Base-by-base conservation (phyloP, 2,329 filamentous ascomycete species). In the Arthroderma uncinatum region DNA sequence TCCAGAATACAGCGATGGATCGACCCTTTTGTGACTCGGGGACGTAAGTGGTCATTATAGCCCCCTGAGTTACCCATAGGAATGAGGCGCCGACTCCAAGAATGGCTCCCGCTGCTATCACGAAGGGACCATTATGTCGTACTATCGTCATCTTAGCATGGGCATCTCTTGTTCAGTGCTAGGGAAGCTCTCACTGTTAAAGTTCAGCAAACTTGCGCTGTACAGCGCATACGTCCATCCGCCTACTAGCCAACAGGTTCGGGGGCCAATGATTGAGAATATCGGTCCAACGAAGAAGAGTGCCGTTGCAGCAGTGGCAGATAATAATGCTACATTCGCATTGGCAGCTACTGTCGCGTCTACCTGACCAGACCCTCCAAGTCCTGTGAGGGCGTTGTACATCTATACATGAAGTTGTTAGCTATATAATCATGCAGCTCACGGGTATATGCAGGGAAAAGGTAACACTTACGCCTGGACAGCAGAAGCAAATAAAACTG, bases 401-500 rank as follows among this genome's bases (percentile, higher is more conserved):
- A 77, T 76, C 74, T 76, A 53, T n/a, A 25, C 1, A 30, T 39
- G 25, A 23, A 56, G 23, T 36, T 39, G 44, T 12, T 12, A 14
- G 36, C 16, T n/a, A 37, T 14, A 23, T 16, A n/a, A n/a, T n/a
- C n/a, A n/a, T n/a, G n/a, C n/a, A n/a, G n/a, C n/a, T n/a, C n/a
- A n/a, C n/a, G n/a, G n/a, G n/a, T n/a, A n/a, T n/a, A n/a, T n/a
- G n/a, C n/a, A n/a, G 14, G 28, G 6, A 40, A 16, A 33, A 19
- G n/a, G 9, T 30, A 64, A 55, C 2, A 70, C 74, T 54, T 66
- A 74, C 73, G 12, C 73, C 73, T 4, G 74, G 75, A 34, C 74
- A 71, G 56, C 75, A 78, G 62, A 78, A 77, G 61, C 74, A 78
- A 55, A 78, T 77, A 53, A 78, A 68, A 63, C 73, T 75, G 57